Base-by-base conservation (phyloP, 495 filamentous ascomycete species). In the Daldinia caldariorum region DNA sequence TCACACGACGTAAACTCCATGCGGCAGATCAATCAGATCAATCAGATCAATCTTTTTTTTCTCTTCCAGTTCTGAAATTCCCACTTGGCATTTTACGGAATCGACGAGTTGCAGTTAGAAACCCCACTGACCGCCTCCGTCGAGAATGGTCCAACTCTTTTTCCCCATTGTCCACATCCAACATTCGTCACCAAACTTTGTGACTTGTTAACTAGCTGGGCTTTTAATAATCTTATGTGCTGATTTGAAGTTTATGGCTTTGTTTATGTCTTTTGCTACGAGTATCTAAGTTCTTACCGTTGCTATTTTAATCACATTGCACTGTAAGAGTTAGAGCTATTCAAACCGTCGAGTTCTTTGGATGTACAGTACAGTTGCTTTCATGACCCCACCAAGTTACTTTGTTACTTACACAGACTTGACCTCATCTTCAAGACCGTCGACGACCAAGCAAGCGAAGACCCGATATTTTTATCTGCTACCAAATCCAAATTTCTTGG, bases 1-100 rank as follows among this genome's bases (percentile, higher is more conserved):
- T 63, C 16, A 62, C 63, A 66, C 62, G 62, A 56, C 57, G 51
- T 49, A 58, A 61, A 67, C 63, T 39, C 64, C 60, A 67, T 68
- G 69, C 63, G 41, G 69, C 49, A 64, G 64, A 72, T 68, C 69
- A 71, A 20, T 62, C 59, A 54, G 51, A 70, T 66, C 58, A 70
- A 50, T 70, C 50, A 13, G 26, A 3, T 26, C 1, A 26, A 1
- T 26, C 26, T 26, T 26, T 26, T 26, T 26, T 26, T 26, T 26
- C n/a, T n/a, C n/a, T n/a, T n/a, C n/a, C n/a, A 51, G 47, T 22
- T 29, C n/a, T 53, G 26, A 34, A n/a, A 56, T 55, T 67, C 56
- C 55, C 55, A 50, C 43, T 62, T 63, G 53, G 51, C 59, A 41
- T 53, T 41, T n/a, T 39, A 49, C 45, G 35, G 29, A 50, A 45